Evolutionary conservation across 345 rosid species (phyloP), one percentile per base, ranked within the genome.

Genomic region (Raphanus sativus): DNA sequence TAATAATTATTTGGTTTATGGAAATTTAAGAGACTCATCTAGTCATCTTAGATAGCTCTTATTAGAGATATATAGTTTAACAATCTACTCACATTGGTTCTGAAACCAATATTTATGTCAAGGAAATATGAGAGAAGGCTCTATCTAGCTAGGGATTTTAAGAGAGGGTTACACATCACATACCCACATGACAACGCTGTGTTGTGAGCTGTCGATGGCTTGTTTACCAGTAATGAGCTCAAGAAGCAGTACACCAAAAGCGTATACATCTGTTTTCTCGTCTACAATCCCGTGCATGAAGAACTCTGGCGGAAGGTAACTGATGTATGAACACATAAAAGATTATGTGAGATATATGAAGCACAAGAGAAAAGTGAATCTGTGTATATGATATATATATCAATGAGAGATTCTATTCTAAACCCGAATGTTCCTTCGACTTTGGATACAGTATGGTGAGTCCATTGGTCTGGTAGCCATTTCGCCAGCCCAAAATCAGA

Each of bases 391-490:
- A 38, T 70, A 16, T 21, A 42, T 24, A 30, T 24, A 30, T 40
- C 1, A 59, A 12, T 59, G 69, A 60, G 40, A 66, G 62, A 69
- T 32, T 54, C 74, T 85, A 45, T 32, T 54, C 74, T 85, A 45
- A 78, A 94, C 97, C 98, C 98, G 63, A 94, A 92, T 80, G 98
- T 94, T 85, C 97, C 97, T 87, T 94, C 97, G n/a, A 94, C 79
- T 81, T 89, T 86, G 0, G 89, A 86, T 75, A 90, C 91, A 0
- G 82, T 86, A 77, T 94, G 98, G 75, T 90, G 98, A 75, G 93
- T 88, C 95, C 97, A 90, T 32, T 94, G 88, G 81, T 92, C 97
- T 0, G 97, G 97, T 74, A 94, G 81, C 97, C 98, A 94, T 84
- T 88, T 94, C 7, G 98, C 87, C 10, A 94, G 93, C 62, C 97